A percentile compares a stretch with the other conserved stretches of the same genome.
phyloP scores from a whole-genome alignment of 2,329 filamentous ascomycete species.

The Clonostachys rosea region DNA sequence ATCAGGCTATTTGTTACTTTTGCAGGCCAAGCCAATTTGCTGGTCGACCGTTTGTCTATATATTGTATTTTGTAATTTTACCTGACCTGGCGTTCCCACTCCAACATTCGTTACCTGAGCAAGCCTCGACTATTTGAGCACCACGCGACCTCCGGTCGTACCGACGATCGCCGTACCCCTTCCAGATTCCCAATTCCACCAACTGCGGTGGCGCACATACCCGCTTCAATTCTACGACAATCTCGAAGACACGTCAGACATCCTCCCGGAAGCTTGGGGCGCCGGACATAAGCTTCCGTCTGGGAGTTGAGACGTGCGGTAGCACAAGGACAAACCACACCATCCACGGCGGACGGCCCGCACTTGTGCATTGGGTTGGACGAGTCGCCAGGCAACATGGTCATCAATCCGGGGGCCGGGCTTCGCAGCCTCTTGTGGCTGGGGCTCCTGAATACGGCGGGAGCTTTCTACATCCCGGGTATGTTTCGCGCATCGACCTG shows the following conservation, averaged over 20 bases:
- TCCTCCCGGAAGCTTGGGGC: not conserved
- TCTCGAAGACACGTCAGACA: not conserved
- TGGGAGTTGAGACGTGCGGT: too few species aligned
- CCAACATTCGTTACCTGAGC: too few species aligned
- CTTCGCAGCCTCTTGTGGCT: slow-evolving; percentile 36
- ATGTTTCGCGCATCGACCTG: slow-evolving; percentile 15
- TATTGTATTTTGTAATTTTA: too few species aligned
- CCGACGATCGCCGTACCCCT: too few species aligned
- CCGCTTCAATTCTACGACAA: not conserved
- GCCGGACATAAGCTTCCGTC: not conserved
- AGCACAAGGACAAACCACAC: not conserved
- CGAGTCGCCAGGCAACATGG: slow-evolving; percentile 7
- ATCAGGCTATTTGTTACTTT: too few species aligned
- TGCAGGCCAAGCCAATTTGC: too few species aligned
- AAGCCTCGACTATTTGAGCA: too few species aligned
- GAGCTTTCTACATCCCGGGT: slow-evolving; percentile 87
- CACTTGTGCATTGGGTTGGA: not conserved
- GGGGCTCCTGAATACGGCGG: slow-evolving; percentile 23
- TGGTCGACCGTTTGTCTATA: too few species aligned
- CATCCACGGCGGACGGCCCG: not conserved
- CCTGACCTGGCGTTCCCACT: too few species aligned
- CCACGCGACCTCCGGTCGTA: too few species aligned
- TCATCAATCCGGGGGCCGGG: slow-evolving; percentile 26
- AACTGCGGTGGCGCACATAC: too few species aligned
- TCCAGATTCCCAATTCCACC: too few species aligned